Conservation (phyloP, 2,329 filamentous ascomycete genomes). For the Colletotrichum lentis region DNA sequence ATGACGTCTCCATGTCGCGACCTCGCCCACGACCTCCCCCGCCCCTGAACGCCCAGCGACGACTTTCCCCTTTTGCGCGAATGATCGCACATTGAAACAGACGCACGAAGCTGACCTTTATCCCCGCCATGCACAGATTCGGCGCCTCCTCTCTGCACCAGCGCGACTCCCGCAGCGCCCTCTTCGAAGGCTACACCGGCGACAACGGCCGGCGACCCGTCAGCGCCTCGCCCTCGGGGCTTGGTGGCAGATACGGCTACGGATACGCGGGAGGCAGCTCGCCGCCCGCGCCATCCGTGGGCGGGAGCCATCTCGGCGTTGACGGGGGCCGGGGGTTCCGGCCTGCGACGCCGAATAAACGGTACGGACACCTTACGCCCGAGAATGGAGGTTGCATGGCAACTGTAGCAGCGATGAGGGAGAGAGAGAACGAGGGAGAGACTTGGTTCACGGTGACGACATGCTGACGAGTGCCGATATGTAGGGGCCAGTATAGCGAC, state of each 20-base stretch:
- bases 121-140: conserved; percentile 60
- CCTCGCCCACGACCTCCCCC: background rate
- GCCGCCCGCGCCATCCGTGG: conserved; percentile 27
- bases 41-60: background rate
- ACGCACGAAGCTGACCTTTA: background rate
- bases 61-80: background rate
- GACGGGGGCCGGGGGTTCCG: conserved; percentile 59
- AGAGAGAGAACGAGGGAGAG: background rate
- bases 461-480: conserved; percentile 10
- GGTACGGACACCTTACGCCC: conserved; percentile 52
- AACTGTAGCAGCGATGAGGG: background rate
- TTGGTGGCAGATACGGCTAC: conserved; percentile 63
- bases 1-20: background rate
- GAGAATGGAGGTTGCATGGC: background rate
- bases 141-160: conserved; percentile 74
- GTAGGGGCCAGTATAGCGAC: conserved; percentile 88
- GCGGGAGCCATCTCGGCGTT: conserved; percentile 44
- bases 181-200: conserved; percentile 77
- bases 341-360: conserved; percentile 75
- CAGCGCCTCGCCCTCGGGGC: conserved; percentile 56
- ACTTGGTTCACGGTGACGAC: background rate
- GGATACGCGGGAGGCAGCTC: conserved; percentile 43
- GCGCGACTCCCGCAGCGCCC: conserved; percentile 74
- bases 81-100: background rate
- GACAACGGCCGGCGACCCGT: conserved; percentile 53